These are phyloP conservation scores for Vanrija humicola DNA, from an alignment of 1,284 basidiomycete genomes.

Conservation along the genomic window DNA sequence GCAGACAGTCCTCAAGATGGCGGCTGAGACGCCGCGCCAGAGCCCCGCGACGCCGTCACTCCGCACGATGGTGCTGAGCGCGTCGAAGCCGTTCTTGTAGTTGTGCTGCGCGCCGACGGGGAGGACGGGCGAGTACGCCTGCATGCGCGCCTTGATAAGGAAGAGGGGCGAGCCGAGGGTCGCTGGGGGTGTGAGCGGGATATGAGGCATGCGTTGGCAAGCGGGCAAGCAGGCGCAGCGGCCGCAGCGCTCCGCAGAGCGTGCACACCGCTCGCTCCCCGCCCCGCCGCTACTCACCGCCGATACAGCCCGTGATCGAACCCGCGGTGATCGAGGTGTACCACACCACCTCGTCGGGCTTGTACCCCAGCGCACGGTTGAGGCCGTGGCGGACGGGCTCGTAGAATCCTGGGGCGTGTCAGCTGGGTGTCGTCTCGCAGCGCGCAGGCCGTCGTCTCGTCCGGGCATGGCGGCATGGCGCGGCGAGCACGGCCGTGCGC, in stretches of 20 bases:
- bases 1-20: constrained; percentile 89
- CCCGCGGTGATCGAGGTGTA: constrained; percentile 77
- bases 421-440: neutral
- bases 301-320: constrained; percentile 81
- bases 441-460: no score
- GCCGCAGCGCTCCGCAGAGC: no score
- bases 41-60: constrained; percentile 76
- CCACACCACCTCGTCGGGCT: constrained; percentile 63
- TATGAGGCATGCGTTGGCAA: neutral
- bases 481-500: no score
- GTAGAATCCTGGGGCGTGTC: constrained; percentile 70
- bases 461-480: no score
- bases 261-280: neutral
- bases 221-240: no score
- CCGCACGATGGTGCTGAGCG: constrained; percentile 71
- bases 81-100: constrained; percentile 79
- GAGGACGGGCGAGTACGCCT: constrained; percentile 90
- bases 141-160: constrained; percentile 95
- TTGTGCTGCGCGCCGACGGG: constrained; percentile 91
- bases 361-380: constrained; percentile 66
- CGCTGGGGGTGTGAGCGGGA: constrained; percentile 55
- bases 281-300: constrained; percentile 57
- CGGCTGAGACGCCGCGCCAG: constrained; percentile 86
- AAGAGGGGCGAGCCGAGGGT: constrained; percentile 90
- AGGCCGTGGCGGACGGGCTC: constrained; percentile 77